phyloP scores from a whole-genome alignment of 495 filamentous ascomycete species.

The Hyaloscypha finlandica region DNA sequence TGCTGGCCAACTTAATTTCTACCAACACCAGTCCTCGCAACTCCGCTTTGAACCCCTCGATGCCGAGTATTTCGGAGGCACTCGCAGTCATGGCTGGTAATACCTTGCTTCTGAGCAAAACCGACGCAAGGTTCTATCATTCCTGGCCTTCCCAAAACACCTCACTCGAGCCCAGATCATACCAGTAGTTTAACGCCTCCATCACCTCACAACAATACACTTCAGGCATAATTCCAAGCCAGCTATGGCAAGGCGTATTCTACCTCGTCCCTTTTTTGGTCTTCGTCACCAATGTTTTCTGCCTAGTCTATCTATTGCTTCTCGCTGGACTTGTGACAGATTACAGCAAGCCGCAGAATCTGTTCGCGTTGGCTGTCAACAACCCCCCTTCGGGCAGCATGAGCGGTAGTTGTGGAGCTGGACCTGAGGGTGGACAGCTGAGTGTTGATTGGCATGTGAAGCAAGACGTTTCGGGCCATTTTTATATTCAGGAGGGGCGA shows the following conservation, averaged over 20 bases:
- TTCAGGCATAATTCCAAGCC: conserved; percentile 49
- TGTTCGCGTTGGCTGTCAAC: conserved; percentile 70
- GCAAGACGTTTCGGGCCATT: conserved; percentile 42
- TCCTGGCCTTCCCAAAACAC: conserved; percentile 53
- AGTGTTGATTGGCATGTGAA: conserved; percentile 62
- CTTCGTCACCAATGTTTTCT: conserved; percentile 63
- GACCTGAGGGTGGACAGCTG: conserved; percentile 56
- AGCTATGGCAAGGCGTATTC: conserved; percentile 62
- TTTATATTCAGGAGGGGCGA: conserved; percentile 41
- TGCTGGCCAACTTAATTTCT: conserved; percentile 43
- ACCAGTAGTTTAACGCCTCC: conserved; percentile 58
- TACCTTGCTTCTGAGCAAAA: conserved; percentile 58
- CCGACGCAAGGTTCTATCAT: conserved; percentile 55
- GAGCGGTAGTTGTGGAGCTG: conserved; percentile 64
- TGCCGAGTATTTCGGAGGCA: conserved; percentile 67
- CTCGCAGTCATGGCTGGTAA: conserved; percentile 65
- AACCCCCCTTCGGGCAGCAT: conserved; percentile 57
- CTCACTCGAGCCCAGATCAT: conserved; percentile 35
- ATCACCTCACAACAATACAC: conserved; percentile 62
- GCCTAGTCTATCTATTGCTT: conserved; percentile 49
- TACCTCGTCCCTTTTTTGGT: conserved; percentile 59
- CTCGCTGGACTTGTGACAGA: conserved; percentile 65
- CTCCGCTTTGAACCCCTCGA: conserved; percentile 37
- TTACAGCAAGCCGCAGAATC: conserved; percentile 74
- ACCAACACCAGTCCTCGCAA: conserved; percentile 44